These are phyloP conservation scores for Groenewaldozyma sp. DNA, from an alignment of 1,139 yeast genomes.

Conservation along the genomic window DNA sequence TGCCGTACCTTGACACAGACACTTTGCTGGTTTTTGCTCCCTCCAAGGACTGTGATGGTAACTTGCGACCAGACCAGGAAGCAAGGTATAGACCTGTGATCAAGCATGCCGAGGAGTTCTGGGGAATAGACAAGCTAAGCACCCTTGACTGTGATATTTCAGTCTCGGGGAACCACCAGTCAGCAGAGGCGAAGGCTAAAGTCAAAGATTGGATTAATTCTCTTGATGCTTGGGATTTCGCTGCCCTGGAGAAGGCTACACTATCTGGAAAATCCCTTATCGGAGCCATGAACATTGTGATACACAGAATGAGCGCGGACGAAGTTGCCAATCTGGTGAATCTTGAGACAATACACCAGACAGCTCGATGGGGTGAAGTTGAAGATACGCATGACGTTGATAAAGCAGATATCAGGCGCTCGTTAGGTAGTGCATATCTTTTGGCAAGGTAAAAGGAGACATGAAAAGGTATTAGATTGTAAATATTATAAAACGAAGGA, in stretches of 20 bases:
- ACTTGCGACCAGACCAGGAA: slow-evolving; percentile 65
- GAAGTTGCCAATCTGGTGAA: slow-evolving; percentile 72
- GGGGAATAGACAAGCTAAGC: slow-evolving; percentile 40
- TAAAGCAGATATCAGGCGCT: slow-evolving; percentile 77
- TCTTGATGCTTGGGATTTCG: slow-evolving; percentile 65
- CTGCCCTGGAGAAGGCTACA: slow-evolving; percentile 82
- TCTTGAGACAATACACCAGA: slow-evolving; percentile 76
- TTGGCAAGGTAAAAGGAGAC: slow-evolving; percentile 25
- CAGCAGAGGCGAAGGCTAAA: slow-evolving; percentile 47
- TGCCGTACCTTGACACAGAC: slow-evolving; percentile 88
- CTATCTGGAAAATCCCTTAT: slow-evolving; percentile 78
- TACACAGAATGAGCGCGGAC: slow-evolving; percentile 41
- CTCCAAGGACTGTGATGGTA: slow-evolving; percentile 72
- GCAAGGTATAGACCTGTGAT: slow-evolving; percentile 68
- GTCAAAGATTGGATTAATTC: slow-evolving; percentile 57
- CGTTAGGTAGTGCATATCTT: slow-evolving; percentile 73
- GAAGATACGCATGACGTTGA: slow-evolving; percentile 98
- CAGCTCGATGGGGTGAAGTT: slow-evolving; percentile 93
- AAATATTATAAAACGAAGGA: too few species aligned
- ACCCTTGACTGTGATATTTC: slow-evolving; percentile 80
- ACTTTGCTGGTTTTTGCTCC: slow-evolving; percentile 84
- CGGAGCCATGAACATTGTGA: slow-evolving; percentile 41
- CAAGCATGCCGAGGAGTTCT: slow-evolving; percentile 52
- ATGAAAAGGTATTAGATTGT: background rate
- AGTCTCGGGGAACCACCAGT: slow-evolving; percentile 68